phyloP scores from a whole-genome alignment of 2,329 filamentous ascomycete genomes.

The Lasiodiplodia citricola region DNA sequence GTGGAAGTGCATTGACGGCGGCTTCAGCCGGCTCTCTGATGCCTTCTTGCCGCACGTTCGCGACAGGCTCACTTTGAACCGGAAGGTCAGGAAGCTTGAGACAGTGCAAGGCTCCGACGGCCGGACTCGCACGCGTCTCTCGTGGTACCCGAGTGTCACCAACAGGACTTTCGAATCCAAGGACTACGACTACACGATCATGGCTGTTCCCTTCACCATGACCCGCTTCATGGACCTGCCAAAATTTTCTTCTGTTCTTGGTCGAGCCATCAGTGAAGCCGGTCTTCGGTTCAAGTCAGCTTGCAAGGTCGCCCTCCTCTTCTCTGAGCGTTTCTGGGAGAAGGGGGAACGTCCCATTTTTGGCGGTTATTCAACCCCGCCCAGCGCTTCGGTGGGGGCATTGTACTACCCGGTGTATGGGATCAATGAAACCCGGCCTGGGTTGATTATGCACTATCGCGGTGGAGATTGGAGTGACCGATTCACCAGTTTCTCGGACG shows the following conservation, averaged over 20 bases:
- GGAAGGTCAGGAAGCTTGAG: constrained; percentile 7
- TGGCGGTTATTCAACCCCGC: constrained; percentile 6
- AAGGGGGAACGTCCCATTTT: not conserved
- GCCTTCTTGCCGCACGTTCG: constrained; percentile 8
- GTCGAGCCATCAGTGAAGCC: constrained; percentile 6
- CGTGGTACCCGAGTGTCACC: not conserved
- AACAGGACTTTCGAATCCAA: constrained; percentile 2
- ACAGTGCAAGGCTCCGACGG: not conserved
- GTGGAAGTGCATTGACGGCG: constrained; percentile 20
- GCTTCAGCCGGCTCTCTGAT: constrained; percentile 9
- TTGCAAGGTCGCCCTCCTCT: constrained; percentile 14
- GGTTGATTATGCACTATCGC: constrained; percentile 15
- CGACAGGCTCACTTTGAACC: not conserved
- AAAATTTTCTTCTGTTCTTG: not conserved
- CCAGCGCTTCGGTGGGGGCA: not conserved
- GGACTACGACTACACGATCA: constrained; percentile 12
- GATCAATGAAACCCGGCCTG: not conserved
- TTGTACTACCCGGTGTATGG: constrained; percentile 16
- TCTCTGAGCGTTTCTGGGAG: constrained; percentile 8
- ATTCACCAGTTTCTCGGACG: constrained; percentile 17
- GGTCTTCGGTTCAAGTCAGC: constrained; percentile 15
- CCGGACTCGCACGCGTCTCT: constrained; percentile 8
- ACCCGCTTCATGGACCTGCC: constrained; percentile 18
- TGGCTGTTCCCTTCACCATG: constrained; percentile 16
- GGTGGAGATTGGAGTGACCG: constrained; percentile 16